Percentiles rank a stretch among this genome's conserved stretches.
phyloP scores from a whole-genome alignment of 2,329 filamentous ascomycete species.

The Zarea fungicola region DNA sequence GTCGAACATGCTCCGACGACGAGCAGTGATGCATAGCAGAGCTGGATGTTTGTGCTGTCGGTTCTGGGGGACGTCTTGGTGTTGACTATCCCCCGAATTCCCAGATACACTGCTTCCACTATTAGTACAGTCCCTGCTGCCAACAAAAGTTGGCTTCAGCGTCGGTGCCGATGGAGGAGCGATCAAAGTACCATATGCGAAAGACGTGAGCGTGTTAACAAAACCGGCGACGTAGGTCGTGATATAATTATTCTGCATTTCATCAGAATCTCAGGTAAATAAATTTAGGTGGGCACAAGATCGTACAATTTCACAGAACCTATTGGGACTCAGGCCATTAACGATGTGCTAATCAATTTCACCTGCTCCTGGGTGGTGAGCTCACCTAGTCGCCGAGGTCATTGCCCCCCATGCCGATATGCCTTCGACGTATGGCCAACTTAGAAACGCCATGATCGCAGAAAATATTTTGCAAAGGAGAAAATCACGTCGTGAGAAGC shows the following conservation, averaged over 20 bases:
- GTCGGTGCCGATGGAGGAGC: background rate
- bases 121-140: background rate
- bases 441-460: background rate
- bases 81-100: background rate
- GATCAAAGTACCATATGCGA: background rate
- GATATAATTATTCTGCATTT: background rate
- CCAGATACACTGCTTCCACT: background rate
- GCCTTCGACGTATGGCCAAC: background rate
- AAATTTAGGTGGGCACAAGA: background rate
- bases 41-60: background rate
- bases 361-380: background rate
- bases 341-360: background rate
- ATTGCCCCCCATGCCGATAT: background rate
- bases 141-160: background rate
- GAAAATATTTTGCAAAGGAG: background rate
- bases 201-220: background rate
- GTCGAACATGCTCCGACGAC: background rate
- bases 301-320: background rate
- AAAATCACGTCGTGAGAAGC: background rate
- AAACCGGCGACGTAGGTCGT: background rate
- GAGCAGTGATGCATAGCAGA: background rate
- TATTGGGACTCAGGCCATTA: background rate
- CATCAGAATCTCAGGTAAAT: background rate
- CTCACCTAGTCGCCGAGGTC: background rate
- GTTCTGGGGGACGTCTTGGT: background rate